Percentiles rank a stretch among this genome's conserved stretches.
These are phyloP conservation scores for Sedum album DNA, from an alignment of 164 flowering plant genomes.

Conservation along the genomic window DNA sequence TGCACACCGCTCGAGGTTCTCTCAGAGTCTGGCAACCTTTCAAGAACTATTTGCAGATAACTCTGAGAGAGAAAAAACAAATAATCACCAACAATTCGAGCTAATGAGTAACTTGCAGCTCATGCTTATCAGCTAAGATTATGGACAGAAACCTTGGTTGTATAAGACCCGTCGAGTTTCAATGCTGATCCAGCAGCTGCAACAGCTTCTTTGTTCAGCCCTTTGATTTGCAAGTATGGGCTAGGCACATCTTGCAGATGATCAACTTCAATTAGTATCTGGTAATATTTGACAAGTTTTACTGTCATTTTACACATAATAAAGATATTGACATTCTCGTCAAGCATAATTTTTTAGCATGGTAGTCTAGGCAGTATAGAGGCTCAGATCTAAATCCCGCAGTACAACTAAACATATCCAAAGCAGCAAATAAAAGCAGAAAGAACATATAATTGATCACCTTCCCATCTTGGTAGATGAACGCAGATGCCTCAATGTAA, in stretches of 20 bases:
- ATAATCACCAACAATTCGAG: conserved; percentile 3
- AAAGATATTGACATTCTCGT: conserved; percentile 3
- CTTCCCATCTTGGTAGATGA: conserved; percentile 96
- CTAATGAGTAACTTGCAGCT: neutral
- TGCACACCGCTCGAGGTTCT: conserved; percentile 66
- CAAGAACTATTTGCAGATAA: conserved; percentile 82
- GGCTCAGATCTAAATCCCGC: neutral
- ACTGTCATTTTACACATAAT: neutral
- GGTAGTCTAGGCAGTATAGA: too few relatives aligned
- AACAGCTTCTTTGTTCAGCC: conserved; percentile 80
- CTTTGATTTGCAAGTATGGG: conserved; percentile 91
- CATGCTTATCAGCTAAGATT: neutral
- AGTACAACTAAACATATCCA: neutral
- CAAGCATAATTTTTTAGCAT: neutral
- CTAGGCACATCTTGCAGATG: conserved; percentile 77
- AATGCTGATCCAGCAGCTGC: conserved; percentile 79
- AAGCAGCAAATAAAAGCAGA: neutral
- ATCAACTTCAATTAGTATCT: conserved; percentile 95
- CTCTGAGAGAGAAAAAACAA: conserved; percentile 36
- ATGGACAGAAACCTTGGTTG: conserved; percentile 70
- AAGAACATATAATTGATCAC: conserved; percentile 19
- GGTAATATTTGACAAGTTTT: neutral
- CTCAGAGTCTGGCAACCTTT: conserved; percentile 58
- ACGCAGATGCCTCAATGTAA: conserved; percentile 94
- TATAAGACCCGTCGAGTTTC: conserved; percentile 79